Conservation (phyloP, 225 moss, liverwort and hornwort species). For the Pseudoscleropodium purum region DNA sequence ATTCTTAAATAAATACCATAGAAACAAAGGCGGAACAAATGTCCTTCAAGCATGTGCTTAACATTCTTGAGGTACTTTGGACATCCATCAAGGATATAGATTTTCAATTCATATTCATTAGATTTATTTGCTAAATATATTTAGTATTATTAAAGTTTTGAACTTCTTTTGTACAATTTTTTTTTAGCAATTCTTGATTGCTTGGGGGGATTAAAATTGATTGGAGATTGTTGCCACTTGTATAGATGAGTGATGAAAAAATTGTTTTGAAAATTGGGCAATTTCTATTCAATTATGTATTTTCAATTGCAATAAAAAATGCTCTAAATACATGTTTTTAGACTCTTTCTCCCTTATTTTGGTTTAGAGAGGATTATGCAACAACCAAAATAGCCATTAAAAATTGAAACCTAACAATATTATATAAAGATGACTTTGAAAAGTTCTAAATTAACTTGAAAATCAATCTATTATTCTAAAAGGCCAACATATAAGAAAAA, state of each 20-base stretch:
- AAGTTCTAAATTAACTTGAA: no score
- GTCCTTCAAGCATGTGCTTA: background rate
- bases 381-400: background rate
- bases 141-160: background rate
- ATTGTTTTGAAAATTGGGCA: no score
- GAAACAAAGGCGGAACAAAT: background rate
- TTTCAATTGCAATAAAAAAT: background rate
- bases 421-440: no score
- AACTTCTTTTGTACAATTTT: background rate
- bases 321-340: background rate
- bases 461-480: no score
- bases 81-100: background rate
- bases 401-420: background rate
- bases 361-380: background rate
- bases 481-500: no score
- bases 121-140: background rate
- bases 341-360: background rate
- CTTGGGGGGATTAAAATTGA: background rate
- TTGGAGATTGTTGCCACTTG: background rate
- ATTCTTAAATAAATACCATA: background rate
- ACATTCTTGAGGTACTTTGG: background rate
- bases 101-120: background rate
- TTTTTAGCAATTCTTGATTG: background rate
- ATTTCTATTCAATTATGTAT: background rate
- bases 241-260: background rate